Conservation (phyloP, 73 alveolate species). For the Blepharisma japonicum region DNA sequence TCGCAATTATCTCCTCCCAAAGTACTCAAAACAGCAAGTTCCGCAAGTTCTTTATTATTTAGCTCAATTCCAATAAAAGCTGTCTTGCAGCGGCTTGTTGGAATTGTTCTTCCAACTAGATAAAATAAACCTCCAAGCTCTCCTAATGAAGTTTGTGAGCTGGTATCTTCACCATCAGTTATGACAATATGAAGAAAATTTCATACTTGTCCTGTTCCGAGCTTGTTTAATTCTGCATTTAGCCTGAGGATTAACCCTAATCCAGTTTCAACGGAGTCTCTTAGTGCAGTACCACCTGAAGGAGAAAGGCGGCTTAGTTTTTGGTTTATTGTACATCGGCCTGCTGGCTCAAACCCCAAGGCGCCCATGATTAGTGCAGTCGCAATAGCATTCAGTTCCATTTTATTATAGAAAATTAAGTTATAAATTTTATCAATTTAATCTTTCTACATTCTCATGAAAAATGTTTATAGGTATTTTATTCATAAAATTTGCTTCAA, state of each 20-base stretch:
- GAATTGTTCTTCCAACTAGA: background rate
- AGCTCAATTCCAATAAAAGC: conserved; percentile 2
- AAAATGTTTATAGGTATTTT: too few species aligned
- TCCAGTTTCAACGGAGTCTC: background rate
- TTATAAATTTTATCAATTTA: too few species aligned
- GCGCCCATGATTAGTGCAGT: too few species aligned
- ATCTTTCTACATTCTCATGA: too few species aligned
- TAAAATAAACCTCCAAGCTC: background rate
- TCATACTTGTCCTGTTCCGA: background rate
- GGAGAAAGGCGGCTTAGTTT: background rate
- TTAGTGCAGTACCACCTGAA: background rate
- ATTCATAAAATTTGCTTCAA: too few species aligned
- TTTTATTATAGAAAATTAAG: too few species aligned
- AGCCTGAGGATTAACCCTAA: background rate
- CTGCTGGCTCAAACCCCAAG: too few species aligned
- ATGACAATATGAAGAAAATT: conserved; percentile 10
- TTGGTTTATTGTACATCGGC: too few species aligned
- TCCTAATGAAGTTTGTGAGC: background rate
- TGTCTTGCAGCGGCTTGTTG: conserved; percentile 6
- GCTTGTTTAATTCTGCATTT: background rate
- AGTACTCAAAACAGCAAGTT: background rate
- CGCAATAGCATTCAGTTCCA: too few species aligned
- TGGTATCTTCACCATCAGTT: conserved; percentile 22
- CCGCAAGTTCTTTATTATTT: background rate
- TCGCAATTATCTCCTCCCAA: conserved; percentile 19